A percentile compares a stretch with the other conserved stretches of the same genome.
phyloP scores from a whole-genome alignment of 2,329 filamentous ascomycete species.

The Talaromyces sp. region DNA sequence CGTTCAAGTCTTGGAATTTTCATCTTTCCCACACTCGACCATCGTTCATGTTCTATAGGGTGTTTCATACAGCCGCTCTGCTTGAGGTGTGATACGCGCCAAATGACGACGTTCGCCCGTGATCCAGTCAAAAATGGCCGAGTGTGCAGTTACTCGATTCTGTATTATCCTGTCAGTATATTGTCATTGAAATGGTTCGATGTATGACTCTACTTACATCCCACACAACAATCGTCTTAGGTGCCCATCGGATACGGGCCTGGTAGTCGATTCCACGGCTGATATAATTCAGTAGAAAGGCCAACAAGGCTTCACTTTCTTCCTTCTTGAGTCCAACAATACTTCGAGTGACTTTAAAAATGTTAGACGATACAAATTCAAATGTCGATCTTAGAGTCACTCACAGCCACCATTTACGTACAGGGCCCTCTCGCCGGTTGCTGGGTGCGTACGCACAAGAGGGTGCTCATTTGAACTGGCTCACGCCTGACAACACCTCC shows the following conservation, averaged over 20 bases:
- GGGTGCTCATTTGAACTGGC: slow-evolving; percentile 33
- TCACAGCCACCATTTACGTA: slow-evolving; percentile 38
- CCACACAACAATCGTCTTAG: slow-evolving; percentile 31
- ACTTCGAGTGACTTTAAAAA: slow-evolving; percentile 20
- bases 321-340: slow-evolving; percentile 47
- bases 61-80: slow-evolving; percentile 24
- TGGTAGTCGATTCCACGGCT: slow-evolving; percentile 25
- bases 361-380: not conserved
- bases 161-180: slow-evolving; percentile 29
- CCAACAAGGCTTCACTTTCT: slow-evolving; percentile 43
- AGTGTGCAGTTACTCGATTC: slow-evolving; percentile 41
- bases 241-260: slow-evolving; percentile 28
- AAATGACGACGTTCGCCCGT: slow-evolving; percentile 29
- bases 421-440: slow-evolving; percentile 36
- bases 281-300: slow-evolving; percentile 35
- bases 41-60: slow-evolving; percentile 3
- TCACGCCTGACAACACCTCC: slow-evolving; percentile 32
- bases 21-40: not conserved
- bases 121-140: slow-evolving; percentile 35
- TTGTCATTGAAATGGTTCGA: slow-evolving; percentile 28
- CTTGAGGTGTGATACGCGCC: slow-evolving; percentile 32
- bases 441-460: slow-evolving; percentile 35
- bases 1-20: not conserved
- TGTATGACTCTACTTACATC: slow-evolving; percentile 34
- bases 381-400: slow-evolving; percentile 20